Base-by-base conservation (phyloP, 225 moss, liverwort and hornwort genomes). In the Pseudisothecium myosuroides region DNA sequence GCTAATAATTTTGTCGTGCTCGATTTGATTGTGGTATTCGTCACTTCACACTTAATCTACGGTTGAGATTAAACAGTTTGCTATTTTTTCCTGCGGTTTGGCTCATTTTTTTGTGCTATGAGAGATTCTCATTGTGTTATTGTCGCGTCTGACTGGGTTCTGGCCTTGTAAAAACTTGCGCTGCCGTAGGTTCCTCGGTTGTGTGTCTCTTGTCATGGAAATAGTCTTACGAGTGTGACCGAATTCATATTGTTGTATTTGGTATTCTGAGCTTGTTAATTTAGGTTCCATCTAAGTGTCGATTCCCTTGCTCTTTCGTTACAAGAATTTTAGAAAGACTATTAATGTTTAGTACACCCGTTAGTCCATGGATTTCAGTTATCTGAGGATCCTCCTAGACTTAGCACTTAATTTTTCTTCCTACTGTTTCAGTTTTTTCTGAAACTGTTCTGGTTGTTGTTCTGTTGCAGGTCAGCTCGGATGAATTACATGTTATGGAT, bases 401-500 rank as follows among this genome's bases (percentile, higher is more conserved):
- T 64, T 75, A n/a, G 65, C 58, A 56, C 37, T 32, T 52, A 36
- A 67, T 32, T 12, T 68, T 29, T 78, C 82, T 86, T 71, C 83
- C 34, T 72, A 71, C 56, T 83, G 27, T 79, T 76, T 43, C 37
- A 52, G 29, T 39, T 66, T 77, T 63, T 82, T 71, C 86, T 89
- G 78, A 91, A 77, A 65, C 58, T 65, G 56, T 58, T 83, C 71
- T 83, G 81, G 85, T 90, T 80, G 73, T 28, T 89, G 72, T 85
- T 47, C 54, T 89, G 54, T 84, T 81, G 81, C 87, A 92, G 92
- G 67, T 81, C 76, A 85, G 62, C 87, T 83, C 55, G 87, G 50
- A 85, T 89, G 72, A 89, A 47, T 87, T 63, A 54, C 81, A 45
- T 85, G 73, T 87, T 41, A 83, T 89, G 89, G 85, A 89, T 81